phyloP scores from a whole-genome alignment of 768 basidiomycete species.

The Chalciporus pseudorubinellus region DNA sequence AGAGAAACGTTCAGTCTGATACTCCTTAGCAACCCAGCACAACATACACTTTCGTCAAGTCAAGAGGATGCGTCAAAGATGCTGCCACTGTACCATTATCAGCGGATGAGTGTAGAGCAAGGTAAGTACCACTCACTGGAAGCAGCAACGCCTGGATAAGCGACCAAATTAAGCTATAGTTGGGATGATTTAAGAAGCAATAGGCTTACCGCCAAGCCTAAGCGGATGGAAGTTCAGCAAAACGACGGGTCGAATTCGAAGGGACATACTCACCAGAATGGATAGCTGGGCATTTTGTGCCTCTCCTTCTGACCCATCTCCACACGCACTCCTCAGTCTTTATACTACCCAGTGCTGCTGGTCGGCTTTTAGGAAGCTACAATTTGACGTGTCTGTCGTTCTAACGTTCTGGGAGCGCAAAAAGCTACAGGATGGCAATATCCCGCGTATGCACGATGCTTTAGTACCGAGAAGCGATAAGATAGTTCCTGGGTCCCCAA shows the following conservation, averaged over 20 bases:
- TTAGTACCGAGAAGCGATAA: constrained; percentile 4
- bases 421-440: constrained; percentile 18
- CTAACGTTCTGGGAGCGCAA: constrained; percentile 6
- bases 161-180: constrained; percentile 11
- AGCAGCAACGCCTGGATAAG: constrained; percentile 52
- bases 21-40: background rate
- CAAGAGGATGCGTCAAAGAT: constrained; percentile 77
- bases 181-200: background rate
- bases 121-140: constrained; percentile 47
- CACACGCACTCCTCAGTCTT: constrained; percentile 9
- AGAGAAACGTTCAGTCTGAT: constrained; percentile 3
- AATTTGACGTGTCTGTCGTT: constrained; percentile 2
- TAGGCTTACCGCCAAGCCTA: constrained; percentile 60
- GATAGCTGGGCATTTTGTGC: constrained; percentile 26
- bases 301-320: constrained; percentile 7
- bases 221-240: constrained; percentile 3
- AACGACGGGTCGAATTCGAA: background rate
- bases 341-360: constrained; percentile 13
- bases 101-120: background rate
- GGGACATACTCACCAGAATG: constrained; percentile 34
- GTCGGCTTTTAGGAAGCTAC: background rate
- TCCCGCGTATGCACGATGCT: background rate
- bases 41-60: constrained; percentile 80
- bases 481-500: constrained; percentile 2
- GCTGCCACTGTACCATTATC: constrained; percentile 60